Evolutionary conservation across 352 stramenopile species (phyloP).

Genomic region (Vaucheria bursata): DNA sequence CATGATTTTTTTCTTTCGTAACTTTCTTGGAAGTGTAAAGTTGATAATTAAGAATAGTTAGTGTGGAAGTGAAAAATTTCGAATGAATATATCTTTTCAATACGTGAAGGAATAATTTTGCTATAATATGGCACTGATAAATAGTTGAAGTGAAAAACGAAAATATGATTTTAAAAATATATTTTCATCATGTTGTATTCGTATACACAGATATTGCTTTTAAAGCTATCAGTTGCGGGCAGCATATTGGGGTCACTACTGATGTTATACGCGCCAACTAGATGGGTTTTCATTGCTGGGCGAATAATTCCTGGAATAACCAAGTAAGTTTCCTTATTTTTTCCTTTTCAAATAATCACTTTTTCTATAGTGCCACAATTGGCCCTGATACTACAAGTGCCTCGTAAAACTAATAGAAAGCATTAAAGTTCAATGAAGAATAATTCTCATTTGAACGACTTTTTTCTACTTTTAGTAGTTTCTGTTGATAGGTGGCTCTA

Average conservation of each 20-base stretch:
- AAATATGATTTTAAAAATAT: neutral
- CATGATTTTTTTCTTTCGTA: too few species aligned
- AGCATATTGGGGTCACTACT: neutral
- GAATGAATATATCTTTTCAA: neutral
- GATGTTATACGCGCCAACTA: neutral
- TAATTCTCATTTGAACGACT: too few species aligned
- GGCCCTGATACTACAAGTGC: neutral
- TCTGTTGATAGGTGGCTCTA: neutral
- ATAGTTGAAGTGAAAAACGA: neutral
- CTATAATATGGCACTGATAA: conserved; percentile 1
- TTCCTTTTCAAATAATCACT: neutral
- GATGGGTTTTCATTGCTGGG: conserved; percentile 3
- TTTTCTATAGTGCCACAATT: neutral
- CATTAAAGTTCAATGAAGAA: too few species aligned
- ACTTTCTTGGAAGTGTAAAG: too few species aligned
- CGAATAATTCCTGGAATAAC: neutral
- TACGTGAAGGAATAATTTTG: neutral
- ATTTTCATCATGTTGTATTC: neutral
- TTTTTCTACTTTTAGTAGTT: neutral
- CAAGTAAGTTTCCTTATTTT: neutral
- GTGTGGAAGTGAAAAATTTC: neutral
- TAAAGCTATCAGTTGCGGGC: neutral
- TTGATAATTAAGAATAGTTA: neutral
- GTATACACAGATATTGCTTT: neutral
- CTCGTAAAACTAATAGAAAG: neutral